These are phyloP conservation scores for Bacidia gigantensis DNA, from an alignment of 495 filamentous ascomycete genomes.

Conservation along the genomic window DNA sequence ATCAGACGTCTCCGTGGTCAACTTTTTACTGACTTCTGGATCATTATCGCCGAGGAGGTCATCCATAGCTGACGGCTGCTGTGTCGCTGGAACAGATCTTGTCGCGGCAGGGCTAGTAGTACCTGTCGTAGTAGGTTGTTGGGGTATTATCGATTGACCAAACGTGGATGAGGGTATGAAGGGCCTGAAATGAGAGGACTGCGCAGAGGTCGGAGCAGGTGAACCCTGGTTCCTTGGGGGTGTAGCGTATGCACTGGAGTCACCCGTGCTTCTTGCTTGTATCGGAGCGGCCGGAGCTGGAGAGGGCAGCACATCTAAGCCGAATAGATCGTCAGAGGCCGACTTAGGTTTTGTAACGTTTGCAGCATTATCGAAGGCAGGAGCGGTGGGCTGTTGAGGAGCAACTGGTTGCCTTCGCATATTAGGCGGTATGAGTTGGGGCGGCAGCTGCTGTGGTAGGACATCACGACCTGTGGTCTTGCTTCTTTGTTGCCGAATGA, in stretches of 20 bases:
- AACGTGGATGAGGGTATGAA: conserved; percentile 87
- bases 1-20: conserved; percentile 79
- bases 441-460: conserved; percentile 61
- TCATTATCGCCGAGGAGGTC: conserved; percentile 93
- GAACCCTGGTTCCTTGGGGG: conserved; percentile 20
- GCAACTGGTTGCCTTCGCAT: conserved; percentile 57
- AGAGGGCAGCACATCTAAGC: conserved; percentile 55
- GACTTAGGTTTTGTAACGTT: conserved; percentile 46
- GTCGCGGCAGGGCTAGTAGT: conserved; percentile 27
- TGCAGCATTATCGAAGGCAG: conserved; percentile 35
- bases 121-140: conserved; percentile 59
- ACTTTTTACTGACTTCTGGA: conserved; percentile 72
- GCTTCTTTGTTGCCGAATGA: conserved; percentile 75
- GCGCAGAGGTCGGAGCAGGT: conserved; percentile 5
- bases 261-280: conserved; percentile 55
- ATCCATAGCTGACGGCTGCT: conserved; percentile 49
- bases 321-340: conserved; percentile 83
- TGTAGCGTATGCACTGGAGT: conserved; percentile 37
- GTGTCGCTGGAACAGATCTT: conserved; percentile 27
- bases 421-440: conserved; percentile 73
- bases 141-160: conserved; percentile 66
- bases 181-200: conserved; percentile 53
- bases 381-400: conserved; percentile 33
- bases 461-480: conserved; percentile 44
- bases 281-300: conserved; percentile 43